Percentiles rank a stretch among this genome's conserved stretches.
These are phyloP conservation scores for Fusarium mundagurra DNA, from an alignment of 2,329 filamentous ascomycete species.

Conservation along the genomic window DNA sequence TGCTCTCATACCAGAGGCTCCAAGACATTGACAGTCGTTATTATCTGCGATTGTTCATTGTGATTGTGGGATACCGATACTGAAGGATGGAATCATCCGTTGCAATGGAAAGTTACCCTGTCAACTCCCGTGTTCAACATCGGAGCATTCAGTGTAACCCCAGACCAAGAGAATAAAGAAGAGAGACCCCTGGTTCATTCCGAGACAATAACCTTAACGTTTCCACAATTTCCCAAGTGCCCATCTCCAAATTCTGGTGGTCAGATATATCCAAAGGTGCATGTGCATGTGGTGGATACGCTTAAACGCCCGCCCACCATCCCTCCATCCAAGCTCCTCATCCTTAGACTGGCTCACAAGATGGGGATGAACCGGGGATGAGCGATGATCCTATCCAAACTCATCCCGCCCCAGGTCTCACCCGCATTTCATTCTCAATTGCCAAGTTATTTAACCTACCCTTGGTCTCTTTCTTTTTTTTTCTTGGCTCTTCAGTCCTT, in stretches of 20 bases:
- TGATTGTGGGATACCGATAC: background rate
- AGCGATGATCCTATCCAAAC: conserved; percentile 19
- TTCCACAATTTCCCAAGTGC: conserved; percentile 8
- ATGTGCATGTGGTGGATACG: conserved; percentile 5
- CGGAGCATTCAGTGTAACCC: conserved; percentile 12
- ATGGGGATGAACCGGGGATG: conserved; percentile 17
- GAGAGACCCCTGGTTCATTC: conserved; percentile 7
- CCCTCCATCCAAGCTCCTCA: background rate
- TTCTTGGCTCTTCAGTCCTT: background rate
- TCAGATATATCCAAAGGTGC: background rate
- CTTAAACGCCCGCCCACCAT: background rate
- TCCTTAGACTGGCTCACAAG: background rate
- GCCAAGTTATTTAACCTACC: conserved; percentile 16
- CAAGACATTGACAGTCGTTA: background rate
- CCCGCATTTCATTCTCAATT: background rate
- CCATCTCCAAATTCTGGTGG: background rate
- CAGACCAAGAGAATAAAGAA: background rate
- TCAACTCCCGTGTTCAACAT: background rate
- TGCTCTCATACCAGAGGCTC: fast-evolving
- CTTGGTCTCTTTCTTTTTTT: background rate
- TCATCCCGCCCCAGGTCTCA: conserved; percentile 13
- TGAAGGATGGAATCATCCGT: background rate
- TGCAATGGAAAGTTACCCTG: background rate
- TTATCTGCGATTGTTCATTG: fast-evolving
- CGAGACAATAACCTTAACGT: conserved; percentile 6